Evolutionary conservation across 2,329 filamentous ascomycete genomes (phyloP).

Genomic region (Talaromyces islandicus): DNA sequence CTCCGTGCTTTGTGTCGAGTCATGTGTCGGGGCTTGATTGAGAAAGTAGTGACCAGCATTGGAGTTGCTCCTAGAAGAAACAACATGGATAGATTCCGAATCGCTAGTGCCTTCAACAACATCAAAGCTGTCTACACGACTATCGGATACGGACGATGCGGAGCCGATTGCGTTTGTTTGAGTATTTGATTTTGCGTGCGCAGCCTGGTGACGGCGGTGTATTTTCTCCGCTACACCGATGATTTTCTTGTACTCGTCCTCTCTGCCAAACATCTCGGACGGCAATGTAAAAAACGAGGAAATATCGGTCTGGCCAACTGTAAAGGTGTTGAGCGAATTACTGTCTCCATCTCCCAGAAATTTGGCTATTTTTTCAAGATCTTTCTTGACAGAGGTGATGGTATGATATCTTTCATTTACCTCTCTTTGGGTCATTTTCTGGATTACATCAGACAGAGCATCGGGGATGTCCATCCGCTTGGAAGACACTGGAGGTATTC

Average conservation of each 20-base stretch:
- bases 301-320: constrained; percentile 75
- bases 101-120: constrained; percentile 52
- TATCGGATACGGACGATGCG: constrained; percentile 47
- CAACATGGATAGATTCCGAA: constrained; percentile 41
- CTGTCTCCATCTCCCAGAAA: constrained; percentile 70
- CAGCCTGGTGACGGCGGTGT: constrained; percentile 55
- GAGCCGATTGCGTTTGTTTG: constrained; percentile 44
- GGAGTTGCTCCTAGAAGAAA: constrained; percentile 32
- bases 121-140: constrained; percentile 43
- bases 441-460: constrained; percentile 72
- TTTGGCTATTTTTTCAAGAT: constrained; percentile 67
- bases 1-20: constrained; percentile 30
- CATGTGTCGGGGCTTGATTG: constrained; percentile 25
- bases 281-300: constrained; percentile 90
- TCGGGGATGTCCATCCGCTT: constrained; percentile 80
- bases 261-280: constrained; percentile 71
- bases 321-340: constrained; percentile 64
- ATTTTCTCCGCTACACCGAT: constrained; percentile 71
- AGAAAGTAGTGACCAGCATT: constrained; percentile 24
- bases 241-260: constrained; percentile 64
- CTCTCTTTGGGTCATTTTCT: constrained; percentile 86
- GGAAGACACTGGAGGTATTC: constrained; percentile 69
- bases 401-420: constrained; percentile 87
- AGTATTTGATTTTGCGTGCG: constrained; percentile 24
- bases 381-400: constrained; percentile 75